A percentile compares a stretch with the other conserved stretches of the same genome.
Evolutionary conservation across 116 monocot species (phyloP).

Genomic region (Thalassia testudinum): DNA sequence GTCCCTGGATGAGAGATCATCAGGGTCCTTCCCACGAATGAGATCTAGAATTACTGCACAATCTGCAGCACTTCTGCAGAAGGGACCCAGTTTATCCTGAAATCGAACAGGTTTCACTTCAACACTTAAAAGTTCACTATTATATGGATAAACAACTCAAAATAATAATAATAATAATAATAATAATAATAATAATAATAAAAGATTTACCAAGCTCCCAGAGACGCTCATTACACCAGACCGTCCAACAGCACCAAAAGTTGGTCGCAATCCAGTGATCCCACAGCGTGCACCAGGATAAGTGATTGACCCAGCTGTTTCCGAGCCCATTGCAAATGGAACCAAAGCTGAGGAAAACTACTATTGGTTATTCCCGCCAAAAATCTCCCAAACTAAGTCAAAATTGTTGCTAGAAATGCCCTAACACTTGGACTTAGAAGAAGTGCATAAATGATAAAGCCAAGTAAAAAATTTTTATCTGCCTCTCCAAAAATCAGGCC

Average conservation of each 20-base stretch:
- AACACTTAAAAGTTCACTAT: too few species aligned
- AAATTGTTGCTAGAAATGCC: too few species aligned
- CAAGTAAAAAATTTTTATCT: too few species aligned
- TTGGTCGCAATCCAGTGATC: constrained; percentile 68
- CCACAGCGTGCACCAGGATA: constrained; percentile 84
- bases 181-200: too few species aligned
- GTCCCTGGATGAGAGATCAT: constrained; percentile 60
- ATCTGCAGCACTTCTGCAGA: constrained; percentile 77
- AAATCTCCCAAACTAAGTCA: too few species aligned
- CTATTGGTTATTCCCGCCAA: too few species aligned
- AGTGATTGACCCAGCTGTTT: constrained; percentile 79
- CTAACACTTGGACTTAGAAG: too few species aligned
- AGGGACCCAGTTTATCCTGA: constrained; percentile 92
- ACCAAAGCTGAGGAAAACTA: constrained; percentile 34
- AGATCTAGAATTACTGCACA: constrained; percentile 62
- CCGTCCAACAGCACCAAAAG: constrained; percentile 77
- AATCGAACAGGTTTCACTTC: constrained; percentile 4
- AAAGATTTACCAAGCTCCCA: constrained; percentile 62
- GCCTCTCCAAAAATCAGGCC: too few species aligned
- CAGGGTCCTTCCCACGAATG: constrained; percentile 62
- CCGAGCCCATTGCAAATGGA: constrained; percentile 94
- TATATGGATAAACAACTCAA: background rate
- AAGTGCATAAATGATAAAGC: background rate
- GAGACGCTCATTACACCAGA: constrained; percentile 84
- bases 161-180: too few species aligned